Evolutionary conservation across 2,329 filamentous ascomycete species (phyloP), one percentile per base, ranked within the genome.

Genomic region (Pyricularia grisea): DNA sequence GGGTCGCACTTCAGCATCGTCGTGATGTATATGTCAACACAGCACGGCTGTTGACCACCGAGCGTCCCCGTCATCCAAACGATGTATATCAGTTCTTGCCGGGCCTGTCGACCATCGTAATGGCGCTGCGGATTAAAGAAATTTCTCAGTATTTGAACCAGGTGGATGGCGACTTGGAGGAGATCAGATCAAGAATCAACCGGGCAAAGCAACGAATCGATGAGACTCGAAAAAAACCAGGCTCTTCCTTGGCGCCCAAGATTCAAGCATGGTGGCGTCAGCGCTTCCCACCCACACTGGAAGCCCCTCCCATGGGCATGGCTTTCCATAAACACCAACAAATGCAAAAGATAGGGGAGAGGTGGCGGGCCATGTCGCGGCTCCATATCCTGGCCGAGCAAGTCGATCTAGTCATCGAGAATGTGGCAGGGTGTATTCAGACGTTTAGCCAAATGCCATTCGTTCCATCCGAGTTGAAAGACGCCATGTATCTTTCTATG

Each of bases 71-170:
- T 7, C 25, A n/a, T 28, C 12, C 23, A 25, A 9, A 28, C 12
- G 12, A 42, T 27, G 65, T 33, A 25, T 17, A 55, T 17, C 17
- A 6, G 17, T 28, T 67, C 50, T 36, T 67, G 1, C 65, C 65
- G 25, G 67, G 58, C 23, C 31, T 65, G 12, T 31, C 30, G 23
- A 12, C 17, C 31, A 58, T 68, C n/a, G 12, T 68, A 20, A 63
- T 36, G 12, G 67, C 67, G 4, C 31, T 68, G n/a, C 36, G 67
- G 58, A 65, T 68, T 17, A 64, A 68, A 23, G 67, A 68, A n/a
- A 31, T 23, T n/a, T 31, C 63, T n/a, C 28, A 14, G 25, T 25
- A 36, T 28, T 27, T 31, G 25, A 7, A 20, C 6, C 33, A 67
- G 28, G 23, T 42, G 7, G 65, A 67, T 17, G 12, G 12, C 14